Base-by-base conservation (phyloP, 1,284 basidiomycete genomes). In the Thelephora terrestris region DNA sequence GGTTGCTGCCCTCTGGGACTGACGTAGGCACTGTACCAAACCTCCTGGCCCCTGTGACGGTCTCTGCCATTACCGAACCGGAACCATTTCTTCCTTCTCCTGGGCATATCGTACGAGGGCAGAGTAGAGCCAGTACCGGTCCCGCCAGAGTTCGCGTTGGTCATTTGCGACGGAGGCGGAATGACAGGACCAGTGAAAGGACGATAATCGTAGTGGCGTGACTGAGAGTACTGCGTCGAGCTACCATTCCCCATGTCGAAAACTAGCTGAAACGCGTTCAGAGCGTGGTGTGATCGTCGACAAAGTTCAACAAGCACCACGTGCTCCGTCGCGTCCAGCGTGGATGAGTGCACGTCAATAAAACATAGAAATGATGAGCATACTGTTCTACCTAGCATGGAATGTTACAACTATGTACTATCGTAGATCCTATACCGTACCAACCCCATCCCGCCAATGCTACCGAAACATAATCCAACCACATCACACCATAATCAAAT, bases 1-100 rank as follows among this genome's bases (percentile, higher is more conserved):
- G 39, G 39, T 42, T 42, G 25, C n/a, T 42, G 39, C 12, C 12
- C 39, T n/a, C 39, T 42, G 6, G 39, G 39, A 42, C 39, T 42
- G n/a, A 42, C 39, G 25, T 23, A 42, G 25, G 39, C 21, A 10
- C 25, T 21, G 21, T 42, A 42, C 39, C 39, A 42, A 18, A 42
- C 21, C 6, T 42, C 39, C n/a, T 25, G 39, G 21, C 21, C 20
- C n/a, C 17, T 42, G n/a, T 42, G 16, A 23, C 25, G 20, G 25
- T 42, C 39, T 21, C 25, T 42, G 14, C 39, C 25, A 3, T 9
- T 21, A 14, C 39, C 39, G 21, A 42, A 42, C 21, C 12, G 10
- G 39, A 18, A 42, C 39, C 39, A 42, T 42, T 21, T 21, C 25
- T 21, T 42, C 25, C n/a, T 21, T n/a, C 25, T 42, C n/a, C 39